These are phyloP conservation scores for Saccharomycopsis vini DNA, from an alignment of 805 yeast genomes.

Conservation along the genomic window DNA sequence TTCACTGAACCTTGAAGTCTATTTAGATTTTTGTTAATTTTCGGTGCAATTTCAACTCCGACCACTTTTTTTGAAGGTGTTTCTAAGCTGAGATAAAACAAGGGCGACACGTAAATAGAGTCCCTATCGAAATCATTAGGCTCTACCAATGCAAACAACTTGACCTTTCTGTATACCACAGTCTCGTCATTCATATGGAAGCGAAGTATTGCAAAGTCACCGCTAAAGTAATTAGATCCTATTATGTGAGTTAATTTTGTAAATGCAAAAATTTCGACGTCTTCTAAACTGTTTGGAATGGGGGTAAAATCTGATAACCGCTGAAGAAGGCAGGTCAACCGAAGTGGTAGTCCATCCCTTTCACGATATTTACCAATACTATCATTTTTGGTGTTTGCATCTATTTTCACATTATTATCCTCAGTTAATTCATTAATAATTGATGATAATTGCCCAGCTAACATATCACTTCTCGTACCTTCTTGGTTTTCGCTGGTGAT, in stretches of 20 bases:
- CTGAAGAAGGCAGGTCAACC: slow-evolving; percentile 3
- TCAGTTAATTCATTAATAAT: no score
- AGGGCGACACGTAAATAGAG: slow-evolving; percentile 52
- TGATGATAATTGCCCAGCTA: no score
- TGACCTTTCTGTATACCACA: slow-evolving; percentile 16
- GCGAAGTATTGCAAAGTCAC: slow-evolving; percentile 44
- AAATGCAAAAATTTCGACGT: slow-evolving; percentile 37
- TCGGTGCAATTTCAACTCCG: not conserved
- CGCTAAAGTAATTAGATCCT: slow-evolving; percentile 55
- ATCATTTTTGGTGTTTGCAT: no score
- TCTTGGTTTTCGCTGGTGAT: not conserved
- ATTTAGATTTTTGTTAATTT: not conserved
- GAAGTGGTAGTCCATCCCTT: no score
- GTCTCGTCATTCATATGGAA: slow-evolving; percentile 1
- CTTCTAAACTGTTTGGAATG: slow-evolving; percentile 28
- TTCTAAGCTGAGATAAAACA: slow-evolving; percentile 43
- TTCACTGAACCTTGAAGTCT: not conserved
- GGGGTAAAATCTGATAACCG: slow-evolving; percentile 13
- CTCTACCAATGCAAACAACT: slow-evolving; percentile 51
- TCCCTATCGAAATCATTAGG: slow-evolving; percentile 40
- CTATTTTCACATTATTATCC: no score
- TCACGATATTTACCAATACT: no score
- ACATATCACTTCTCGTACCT: no score
- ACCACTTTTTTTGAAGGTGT: slow-evolving; percentile 21
- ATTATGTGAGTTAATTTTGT: slow-evolving; percentile 43